These are phyloP conservation scores for Chytridiales sp. DNA, from an alignment of 371 early-diverging fungal genomes.

Conservation along the genomic window DNA sequence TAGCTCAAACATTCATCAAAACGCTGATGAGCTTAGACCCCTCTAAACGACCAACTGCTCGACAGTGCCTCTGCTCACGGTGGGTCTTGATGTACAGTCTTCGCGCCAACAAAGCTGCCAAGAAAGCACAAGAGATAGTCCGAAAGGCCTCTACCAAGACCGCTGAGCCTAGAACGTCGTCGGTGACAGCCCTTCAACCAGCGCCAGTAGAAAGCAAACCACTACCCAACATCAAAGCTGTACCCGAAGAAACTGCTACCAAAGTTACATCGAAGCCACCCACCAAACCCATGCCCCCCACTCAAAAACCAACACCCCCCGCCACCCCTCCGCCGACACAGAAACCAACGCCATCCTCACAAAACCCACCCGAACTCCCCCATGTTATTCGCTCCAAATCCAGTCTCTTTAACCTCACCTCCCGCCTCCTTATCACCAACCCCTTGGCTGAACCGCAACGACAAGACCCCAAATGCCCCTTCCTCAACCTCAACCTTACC, in stretches of 20 bases:
- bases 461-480: too few relatives aligned
- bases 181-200: not conserved
- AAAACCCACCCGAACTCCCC: too few relatives aligned
- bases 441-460: too few relatives aligned
- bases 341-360: not conserved
- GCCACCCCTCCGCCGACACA: not conserved
- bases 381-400: too few relatives aligned
- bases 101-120: constrained; percentile 10
- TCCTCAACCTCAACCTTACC: too few relatives aligned
- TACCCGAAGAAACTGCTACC: not conserved
- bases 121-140: not conserved
- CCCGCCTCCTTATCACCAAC: too few relatives aligned
- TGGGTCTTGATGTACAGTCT: constrained; percentile 34
- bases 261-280: not conserved
- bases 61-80: constrained; percentile 26
- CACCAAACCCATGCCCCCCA: not conserved
- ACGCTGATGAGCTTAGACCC: constrained; percentile 32
- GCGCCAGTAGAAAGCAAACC: not conserved
- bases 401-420: too few relatives aligned
- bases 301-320: not conserved
- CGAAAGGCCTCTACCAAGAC: not conserved
- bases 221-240: not conserved
- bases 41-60: constrained; percentile 32
- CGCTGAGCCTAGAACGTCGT: not conserved
- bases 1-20: constrained; percentile 43